A percentile compares a stretch with the other conserved stretches of the same genome.
phyloP scores from a whole-genome alignment of 805 yeast species.

The Crinitomyces ghanaensis region DNA sequence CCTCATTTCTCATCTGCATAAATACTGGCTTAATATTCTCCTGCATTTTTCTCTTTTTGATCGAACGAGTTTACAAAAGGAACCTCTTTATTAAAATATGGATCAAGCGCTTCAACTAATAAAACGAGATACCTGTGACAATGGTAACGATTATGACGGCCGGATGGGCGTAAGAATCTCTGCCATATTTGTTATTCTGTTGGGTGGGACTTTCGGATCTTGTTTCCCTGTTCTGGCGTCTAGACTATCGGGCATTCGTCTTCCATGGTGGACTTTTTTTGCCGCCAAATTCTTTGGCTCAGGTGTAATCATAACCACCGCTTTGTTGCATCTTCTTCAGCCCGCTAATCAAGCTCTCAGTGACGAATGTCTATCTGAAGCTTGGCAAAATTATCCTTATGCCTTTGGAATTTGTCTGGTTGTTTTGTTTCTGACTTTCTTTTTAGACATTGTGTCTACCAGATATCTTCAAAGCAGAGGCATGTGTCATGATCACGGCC shows the following conservation, averaged over 20 bases:
- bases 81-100: too few relatives aligned
- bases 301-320: constrained; percentile 70
- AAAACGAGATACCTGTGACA: constrained; percentile 7
- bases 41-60: too few relatives aligned
- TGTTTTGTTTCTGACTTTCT: constrained; percentile 29
- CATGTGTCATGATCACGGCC: constrained; percentile 16
- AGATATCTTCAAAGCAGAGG: constrained; percentile 11
- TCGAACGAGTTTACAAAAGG: too few relatives aligned
- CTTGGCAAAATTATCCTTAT: constrained; percentile 45
- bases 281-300: constrained; percentile 47
- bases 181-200: constrained; percentile 48
- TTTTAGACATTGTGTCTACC: constrained; percentile 14
- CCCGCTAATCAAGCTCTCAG: constrained; percentile 25
- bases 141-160: constrained; percentile 28
- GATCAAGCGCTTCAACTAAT: background rate
- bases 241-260: constrained; percentile 14
- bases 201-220: constrained; percentile 35
- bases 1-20: too few relatives aligned
- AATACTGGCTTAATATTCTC: too few relatives aligned
- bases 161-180: constrained; percentile 38
- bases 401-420: constrained; percentile 43
- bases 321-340: constrained; percentile 52
- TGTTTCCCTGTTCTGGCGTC: constrained; percentile 34
- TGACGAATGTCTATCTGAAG: constrained; percentile 12
- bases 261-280: constrained; percentile 24